Percentiles rank a stretch among this genome's conserved stretches.
Evolutionary conservation across 192 early-diverging fungal species (phyloP).

Genomic region (Piromyces finnis): DNA sequence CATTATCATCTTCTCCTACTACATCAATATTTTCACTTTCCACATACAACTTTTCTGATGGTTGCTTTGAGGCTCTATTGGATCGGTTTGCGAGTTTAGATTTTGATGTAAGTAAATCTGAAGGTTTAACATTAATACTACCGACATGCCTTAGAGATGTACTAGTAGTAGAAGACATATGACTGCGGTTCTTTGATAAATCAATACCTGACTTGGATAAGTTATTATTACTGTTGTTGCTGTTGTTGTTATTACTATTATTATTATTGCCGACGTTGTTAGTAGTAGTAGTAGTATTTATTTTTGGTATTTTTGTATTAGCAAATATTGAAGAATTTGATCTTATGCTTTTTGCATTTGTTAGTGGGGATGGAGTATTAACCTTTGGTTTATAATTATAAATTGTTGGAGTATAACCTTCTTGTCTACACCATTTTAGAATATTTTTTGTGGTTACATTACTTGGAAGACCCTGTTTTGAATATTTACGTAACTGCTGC

Average conservation of each 20-base stretch:
- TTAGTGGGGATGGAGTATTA: background rate
- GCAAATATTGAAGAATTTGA: background rate
- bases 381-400: background rate
- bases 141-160: background rate
- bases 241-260: too few species aligned
- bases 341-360: background rate
- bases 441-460: slow-evolving; percentile 17
- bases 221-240: too few species aligned
- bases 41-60: background rate
- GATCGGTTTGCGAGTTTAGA: background rate
- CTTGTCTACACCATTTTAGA: slow-evolving; percentile 19
- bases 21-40: background rate
- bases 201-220: too few species aligned
- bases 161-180: background rate
- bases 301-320: background rate
- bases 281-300: too few species aligned
- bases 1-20: background rate
- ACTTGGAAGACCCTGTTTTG: background rate
- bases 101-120: background rate
- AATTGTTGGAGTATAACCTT: slow-evolving; percentile 15
- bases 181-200: too few species aligned
- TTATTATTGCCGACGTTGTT: too few species aligned
- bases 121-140: background rate
- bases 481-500: slow-evolving; percentile 6
- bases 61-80: background rate